Evolutionary conservation across 305 asterid genomes (phyloP), one percentile per base, ranked within the genome.

Genomic region (Petunia hybrid): DNA sequence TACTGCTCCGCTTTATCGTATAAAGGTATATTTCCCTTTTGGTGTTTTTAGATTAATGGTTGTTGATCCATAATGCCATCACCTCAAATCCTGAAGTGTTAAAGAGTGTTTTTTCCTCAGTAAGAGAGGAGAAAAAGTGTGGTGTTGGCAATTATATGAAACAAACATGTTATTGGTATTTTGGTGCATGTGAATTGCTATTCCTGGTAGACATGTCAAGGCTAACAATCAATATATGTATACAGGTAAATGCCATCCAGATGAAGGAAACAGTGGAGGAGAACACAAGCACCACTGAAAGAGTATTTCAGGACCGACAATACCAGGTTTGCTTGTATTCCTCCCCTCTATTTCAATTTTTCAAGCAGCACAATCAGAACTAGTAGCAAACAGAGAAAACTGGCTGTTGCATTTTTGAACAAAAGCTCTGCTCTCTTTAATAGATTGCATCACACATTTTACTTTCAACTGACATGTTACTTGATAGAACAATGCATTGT

Each of bases 261-360:
- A 90, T 95, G 97, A 95, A 97, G 88, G 99, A 97, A 89, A 97
- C 99, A 48, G 95, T 92, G 3, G 99, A 97, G 88, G 99, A 94
- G 89, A 94, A 97, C 77, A 88, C 96, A 7, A 97, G 97, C 93
- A 94, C 99, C 36, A 97, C 98, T 6, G 99, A 94, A 76, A 90
- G 98, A 86, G 98, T 56, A 56, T 56, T 56, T 56, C 61, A 56
- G 22, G 98, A 95, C 83, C 97, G 99, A 46, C 99, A 97, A 81
- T 97, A 97, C 84, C 99, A 97, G 99, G 99, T 96, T 77, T 59
- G 5, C 83, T 80, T 40, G 8, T 8, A 59, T 60, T 43, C 43
- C 6, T 42, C 61, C 4, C 70, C 9, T 60, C 74, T 48, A 48
- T 42, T 80, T 6, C 6, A 57, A 46, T 41, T 10, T 79, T 45